phyloP scores from a whole-genome alignment of 1,139 yeast species.

The Suhomyces chickasaworum region DNA sequence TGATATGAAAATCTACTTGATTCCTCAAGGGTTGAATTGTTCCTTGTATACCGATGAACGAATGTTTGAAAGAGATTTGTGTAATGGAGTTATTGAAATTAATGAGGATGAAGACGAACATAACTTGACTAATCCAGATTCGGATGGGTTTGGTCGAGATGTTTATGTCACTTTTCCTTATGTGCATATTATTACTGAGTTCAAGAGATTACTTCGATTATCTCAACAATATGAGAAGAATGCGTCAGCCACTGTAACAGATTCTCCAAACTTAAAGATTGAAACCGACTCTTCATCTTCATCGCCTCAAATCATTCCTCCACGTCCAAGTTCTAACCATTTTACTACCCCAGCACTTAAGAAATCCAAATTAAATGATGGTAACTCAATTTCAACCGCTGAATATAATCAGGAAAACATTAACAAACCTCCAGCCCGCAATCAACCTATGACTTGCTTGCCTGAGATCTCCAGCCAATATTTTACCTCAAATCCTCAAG shows the following conservation, averaged over 20 bases:
- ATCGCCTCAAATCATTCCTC: neutral
- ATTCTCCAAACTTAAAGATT: neutral
- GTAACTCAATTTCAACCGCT: neutral
- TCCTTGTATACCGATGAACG: constrained; percentile 53
- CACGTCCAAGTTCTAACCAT: neutral
- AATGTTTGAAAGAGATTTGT: constrained; percentile 54
- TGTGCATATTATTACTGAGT: constrained; percentile 22
- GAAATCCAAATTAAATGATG: neutral
- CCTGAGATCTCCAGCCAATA: neutral
- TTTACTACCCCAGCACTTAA: neutral
- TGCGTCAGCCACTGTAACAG: neutral
- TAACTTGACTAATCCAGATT: constrained; percentile 5
- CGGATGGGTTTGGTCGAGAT: constrained; percentile 13
- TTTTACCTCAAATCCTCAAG: neutral
- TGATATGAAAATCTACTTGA: constrained; percentile 50
- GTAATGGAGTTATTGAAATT: constrained; percentile 48
- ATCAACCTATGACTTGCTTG: neutral
- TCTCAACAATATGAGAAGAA: constrained; percentile 8
- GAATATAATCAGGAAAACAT: too few relatives aligned
- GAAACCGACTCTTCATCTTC: neutral
- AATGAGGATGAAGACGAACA: constrained; percentile 9
- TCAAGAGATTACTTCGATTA: constrained; percentile 15
- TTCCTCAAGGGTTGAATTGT: constrained; percentile 28
- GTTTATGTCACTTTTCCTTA: constrained; percentile 30
- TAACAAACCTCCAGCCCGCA: too few relatives aligned